Base-by-base conservation (phyloP, 73 alveolate genomes). In the Durusdinium trenchii region DNA sequence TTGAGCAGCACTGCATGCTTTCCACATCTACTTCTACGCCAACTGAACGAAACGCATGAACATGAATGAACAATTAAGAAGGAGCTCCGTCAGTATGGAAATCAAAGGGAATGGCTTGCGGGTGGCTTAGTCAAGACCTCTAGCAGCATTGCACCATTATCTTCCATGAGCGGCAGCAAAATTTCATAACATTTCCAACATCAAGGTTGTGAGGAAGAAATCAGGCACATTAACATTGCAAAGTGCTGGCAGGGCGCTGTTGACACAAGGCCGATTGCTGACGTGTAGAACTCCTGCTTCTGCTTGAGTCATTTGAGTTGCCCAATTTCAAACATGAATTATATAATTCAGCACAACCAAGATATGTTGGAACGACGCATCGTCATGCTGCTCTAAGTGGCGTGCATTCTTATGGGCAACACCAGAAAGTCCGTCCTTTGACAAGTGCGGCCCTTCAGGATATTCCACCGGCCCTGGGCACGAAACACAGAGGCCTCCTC, bases 221-320 rank as follows among this genome's bases (percentile, higher is more conserved):
- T n/a, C n/a, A n/a, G n/a, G n/a, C n/a, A n/a, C n/a, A n/a, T n/a
- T n/a, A n/a, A n/a, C n/a, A n/a, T n/a, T n/a, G n/a, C n/a, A n/a
- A n/a, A n/a, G n/a, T n/a, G n/a, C n/a, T 75, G 52, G n/a, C 38
- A n/a, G 28, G 81, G 30, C 42, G 43, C 96, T 42, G 96, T 89
- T 12, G 96, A 89, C 50, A 89, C 96, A 42, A 89, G 43, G 86
- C 96, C 96, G 26, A 89, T 89, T 64, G 96, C 96, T 26, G 86
- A 40, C 71, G 96, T 42, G 69, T 89, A 89, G 73, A 67, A 89
- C 42, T 64, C 96, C 96, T 89, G 86, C 54, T 18, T 35, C 36
- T n/a, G n/a, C n/a, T n/a, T n/a, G n/a, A n/a, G n/a, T n/a, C n/a
- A n/a, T 40, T 28, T 7, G 71, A 10, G 51, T 20, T 18, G 47